Conservation (phyloP, 768 basidiomycete genomes). For the Sporobolomyces roseus region DNA sequence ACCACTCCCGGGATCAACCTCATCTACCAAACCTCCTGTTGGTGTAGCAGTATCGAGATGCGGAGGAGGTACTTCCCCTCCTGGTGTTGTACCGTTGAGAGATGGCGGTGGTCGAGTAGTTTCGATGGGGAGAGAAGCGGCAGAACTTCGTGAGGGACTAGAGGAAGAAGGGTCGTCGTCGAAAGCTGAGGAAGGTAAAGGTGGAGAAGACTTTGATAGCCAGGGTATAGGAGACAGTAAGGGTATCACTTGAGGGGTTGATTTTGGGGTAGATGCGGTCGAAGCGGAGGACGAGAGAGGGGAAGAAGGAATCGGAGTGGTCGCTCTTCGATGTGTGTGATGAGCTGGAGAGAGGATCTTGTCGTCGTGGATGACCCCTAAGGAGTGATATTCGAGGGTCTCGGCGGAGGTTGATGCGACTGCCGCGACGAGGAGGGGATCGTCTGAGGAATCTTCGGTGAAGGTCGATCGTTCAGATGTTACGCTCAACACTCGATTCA, state of each 20-base stretch:
- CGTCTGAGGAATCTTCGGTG: constrained; percentile 21
- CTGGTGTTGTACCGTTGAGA: not conserved
- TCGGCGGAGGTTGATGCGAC: constrained; percentile 35
- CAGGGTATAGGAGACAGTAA: constrained; percentile 44
- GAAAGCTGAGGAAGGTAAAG: constrained; percentile 3
- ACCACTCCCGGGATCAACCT: constrained; percentile 38
- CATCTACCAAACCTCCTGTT: constrained; percentile 44
- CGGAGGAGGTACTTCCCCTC: not conserved
- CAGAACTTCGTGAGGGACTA: not conserved
- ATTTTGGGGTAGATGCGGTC: not conserved
- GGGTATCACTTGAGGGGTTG: constrained; percentile 29
- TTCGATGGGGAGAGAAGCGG: constrained; percentile 6
- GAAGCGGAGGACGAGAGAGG: not conserved
- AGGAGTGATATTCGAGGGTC: constrained; percentile 24
- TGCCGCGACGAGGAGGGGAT: constrained; percentile 17
- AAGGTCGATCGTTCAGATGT: constrained; percentile 59
- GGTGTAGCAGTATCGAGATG: constrained; percentile 31
- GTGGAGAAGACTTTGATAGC: constrained; percentile 14
- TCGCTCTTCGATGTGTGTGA: constrained; percentile 8
- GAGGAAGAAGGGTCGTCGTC: constrained; percentile 15
- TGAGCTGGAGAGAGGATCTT: constrained; percentile 18
- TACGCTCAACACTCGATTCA: constrained; percentile 76
- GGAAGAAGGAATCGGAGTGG: not conserved
- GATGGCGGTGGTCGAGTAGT: constrained; percentile 6
- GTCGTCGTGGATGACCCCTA: constrained; percentile 22